A percentile compares a stretch with the other conserved stretches of the same genome.
Conservation (phyloP, 108 stramenopile species). For the Fistulifera pelliculosa region DNA sequence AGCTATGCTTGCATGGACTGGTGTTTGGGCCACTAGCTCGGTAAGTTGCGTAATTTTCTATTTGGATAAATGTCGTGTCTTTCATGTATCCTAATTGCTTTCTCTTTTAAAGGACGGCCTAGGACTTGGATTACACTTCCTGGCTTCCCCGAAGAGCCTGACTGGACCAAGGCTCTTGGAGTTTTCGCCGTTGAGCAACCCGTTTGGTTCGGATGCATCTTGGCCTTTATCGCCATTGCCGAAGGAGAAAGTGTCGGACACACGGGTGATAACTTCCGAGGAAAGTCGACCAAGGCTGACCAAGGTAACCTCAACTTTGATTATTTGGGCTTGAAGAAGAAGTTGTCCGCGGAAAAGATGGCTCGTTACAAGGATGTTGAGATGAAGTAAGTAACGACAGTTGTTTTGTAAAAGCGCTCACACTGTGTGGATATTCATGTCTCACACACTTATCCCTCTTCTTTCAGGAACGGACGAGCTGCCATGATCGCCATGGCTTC, state of each 20-base stretch:
- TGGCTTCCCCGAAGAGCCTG: constrained; percentile 65
- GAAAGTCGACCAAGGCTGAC: constrained; percentile 70
- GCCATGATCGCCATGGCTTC: constrained; percentile 91
- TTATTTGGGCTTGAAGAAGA: constrained; percentile 63
- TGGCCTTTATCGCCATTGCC: constrained; percentile 63
- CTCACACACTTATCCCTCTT: not conserved
- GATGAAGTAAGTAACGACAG: constrained; percentile 17
- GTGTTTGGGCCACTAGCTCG: constrained; percentile 73
- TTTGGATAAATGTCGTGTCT: constrained; percentile 1
- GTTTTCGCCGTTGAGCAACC: constrained; percentile 75
- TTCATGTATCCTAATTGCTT: not conserved
- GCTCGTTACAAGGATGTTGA: constrained; percentile 78
- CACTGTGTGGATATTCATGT: not conserved
- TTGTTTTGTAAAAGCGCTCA: not conserved
- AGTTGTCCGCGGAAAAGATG: constrained; percentile 44
- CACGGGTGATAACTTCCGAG: constrained; percentile 85
- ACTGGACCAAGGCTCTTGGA: constrained; percentile 81
- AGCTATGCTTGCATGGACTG: constrained; percentile 88
- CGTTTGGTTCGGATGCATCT: constrained; percentile 58
- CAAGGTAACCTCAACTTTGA: constrained; percentile 81
- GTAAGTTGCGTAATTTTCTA: too few relatives aligned
- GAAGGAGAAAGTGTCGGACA: constrained; percentile 85
- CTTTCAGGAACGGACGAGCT: constrained; percentile 70
- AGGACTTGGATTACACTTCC: constrained; percentile 81
- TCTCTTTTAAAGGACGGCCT: too few relatives aligned